These are phyloP conservation scores for Aureococcus anophagefferens DNA, from an alignment of 108 stramenopile species.

Conservation along the genomic window DNA sequence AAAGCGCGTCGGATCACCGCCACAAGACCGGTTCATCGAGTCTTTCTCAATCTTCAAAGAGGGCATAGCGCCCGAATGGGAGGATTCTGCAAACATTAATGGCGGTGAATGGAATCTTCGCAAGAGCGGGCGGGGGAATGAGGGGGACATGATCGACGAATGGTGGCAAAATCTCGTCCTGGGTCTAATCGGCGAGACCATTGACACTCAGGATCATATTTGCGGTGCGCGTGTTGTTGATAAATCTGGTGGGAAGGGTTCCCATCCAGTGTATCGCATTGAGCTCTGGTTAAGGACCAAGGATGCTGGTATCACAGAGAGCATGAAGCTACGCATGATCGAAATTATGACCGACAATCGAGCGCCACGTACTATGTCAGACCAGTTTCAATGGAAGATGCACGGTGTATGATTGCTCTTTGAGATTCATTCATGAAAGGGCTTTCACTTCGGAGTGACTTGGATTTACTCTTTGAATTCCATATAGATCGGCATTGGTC, in stretches of 20 bases:
- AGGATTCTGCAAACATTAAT: conserved; percentile 67
- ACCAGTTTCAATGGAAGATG: background rate
- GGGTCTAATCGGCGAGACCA: conserved; percentile 71
- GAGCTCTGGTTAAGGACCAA: conserved; percentile 75
- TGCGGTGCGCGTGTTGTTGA: conserved; percentile 82
- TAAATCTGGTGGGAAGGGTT: conserved; percentile 44
- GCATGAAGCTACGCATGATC: conserved; percentile 25
- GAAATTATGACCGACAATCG: background rate
- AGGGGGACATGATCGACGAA: conserved; percentile 61
- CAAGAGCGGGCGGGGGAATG: conserved; percentile 26
- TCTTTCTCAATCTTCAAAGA: conserved; percentile 85
- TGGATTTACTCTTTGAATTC: no score
- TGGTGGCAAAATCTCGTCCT: conserved; percentile 81
- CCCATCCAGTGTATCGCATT: conserved; percentile 60
- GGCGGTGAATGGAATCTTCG: conserved; percentile 83
- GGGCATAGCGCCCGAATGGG: conserved; percentile 90
- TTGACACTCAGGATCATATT: conserved; percentile 55
- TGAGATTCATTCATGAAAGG: no score
- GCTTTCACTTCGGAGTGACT: no score
- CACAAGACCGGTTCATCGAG: conserved; percentile 61
- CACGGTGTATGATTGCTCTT: no score
- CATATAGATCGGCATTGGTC: no score
- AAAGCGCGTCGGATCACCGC: conserved; percentile 51
- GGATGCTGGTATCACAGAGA: conserved; percentile 49
- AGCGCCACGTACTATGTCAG: no score